Evolutionary conservation across 2,329 filamentous ascomycete genomes (phyloP), one percentile per base, ranked within the genome.

Genomic region (Colletotrichum spaethianum): DNA sequence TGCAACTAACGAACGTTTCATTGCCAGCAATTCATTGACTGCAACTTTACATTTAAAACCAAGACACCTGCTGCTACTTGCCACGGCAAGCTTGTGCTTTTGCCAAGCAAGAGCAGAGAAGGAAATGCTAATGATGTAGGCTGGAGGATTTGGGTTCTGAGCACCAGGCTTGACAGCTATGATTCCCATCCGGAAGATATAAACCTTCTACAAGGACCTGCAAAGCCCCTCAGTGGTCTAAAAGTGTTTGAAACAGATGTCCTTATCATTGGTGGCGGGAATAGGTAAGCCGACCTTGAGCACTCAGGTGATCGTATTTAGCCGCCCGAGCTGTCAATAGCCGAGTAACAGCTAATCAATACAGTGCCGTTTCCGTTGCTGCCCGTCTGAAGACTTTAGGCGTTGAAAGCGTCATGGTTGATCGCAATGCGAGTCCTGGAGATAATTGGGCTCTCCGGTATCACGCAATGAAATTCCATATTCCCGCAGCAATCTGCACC

Each of bases 361-460:
- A 31, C 33, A 56, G 48, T 81, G 81, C 76, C 1, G 55, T 80
- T 4, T 69, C 76, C 14, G 76, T 81, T 3, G 79, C 81, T 1
- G 82, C 82, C 0, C 79, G 82, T 6, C 77, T 84, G 16, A 84
- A 85, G 60, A 79, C 82, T 0, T 61, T 83, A 0, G 79, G 79
- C 0, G 77, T 83, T 0, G 79, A 80, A 8, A 79, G 75, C 46
- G 57, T 85, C 28, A 78, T 84, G 44, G 66, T 79, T 12, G 82
- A 84, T 23, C 76, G 75, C 7, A 81, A 83, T n/a, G 56, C 77
- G 1, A 72, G 74, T 2, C 70, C 79, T 1, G 83, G 83, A 7
- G 83, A 84, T 71, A 84, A 82, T 70, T 85, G 83, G 83, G 75
- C 76, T 3, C 73, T 77, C 2, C 79, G 83, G 0, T 84, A 85